Evolutionary conservation across 495 filamentous ascomycete species (phyloP), one percentile per base, ranked within the genome.

Genomic region (Xylaria telfairii): DNA sequence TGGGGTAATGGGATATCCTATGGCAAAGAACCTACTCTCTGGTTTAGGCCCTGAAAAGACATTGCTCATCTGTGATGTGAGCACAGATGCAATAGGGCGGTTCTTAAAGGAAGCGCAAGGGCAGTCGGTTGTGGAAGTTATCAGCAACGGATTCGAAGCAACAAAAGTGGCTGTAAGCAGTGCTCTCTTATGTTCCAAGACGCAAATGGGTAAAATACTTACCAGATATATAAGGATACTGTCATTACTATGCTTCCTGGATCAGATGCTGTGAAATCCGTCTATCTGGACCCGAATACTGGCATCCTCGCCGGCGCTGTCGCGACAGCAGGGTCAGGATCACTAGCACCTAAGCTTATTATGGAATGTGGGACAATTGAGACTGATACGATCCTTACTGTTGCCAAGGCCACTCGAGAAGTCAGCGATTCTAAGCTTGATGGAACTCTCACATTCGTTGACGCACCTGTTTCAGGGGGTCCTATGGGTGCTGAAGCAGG

Each of bases 351-450:
- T 2, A 78, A 80, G 32, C 74, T 85, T 1, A 77, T 84, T 68
- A 80, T 85, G 67, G 83, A 85, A 67, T 82, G 79, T 70, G 81
- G 80, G 30, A 85, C 83, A 13, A 85, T 85, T 67, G 83, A 85
- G 42, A 73, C 75, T 17, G 75, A 72, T 53, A 85, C 82, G 17
- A 75, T 79, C 51, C 49, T 65, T 13, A 21, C 74, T 26, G 74
- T 78, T 30, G 81, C 78, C 28, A 46, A 65, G 13, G 74, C 75
- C 34, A 71, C 79, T 32, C 73, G 71, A 3, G 63, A 75, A 24
- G 66, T 65, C 51, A 79, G 74, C 15, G 59, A 73, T 12, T 53
- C 47, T 9, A 66, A 54, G 19, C 64, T 66, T 12, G 13, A 54
- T 26, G 47, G 64, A 2, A 71, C 61, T 26, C 73, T 76, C 8